These are phyloP conservation scores for Cymbopogon flexuosus DNA, from an alignment of 202 grass and related monocot genomes.

Conservation along the genomic window DNA sequence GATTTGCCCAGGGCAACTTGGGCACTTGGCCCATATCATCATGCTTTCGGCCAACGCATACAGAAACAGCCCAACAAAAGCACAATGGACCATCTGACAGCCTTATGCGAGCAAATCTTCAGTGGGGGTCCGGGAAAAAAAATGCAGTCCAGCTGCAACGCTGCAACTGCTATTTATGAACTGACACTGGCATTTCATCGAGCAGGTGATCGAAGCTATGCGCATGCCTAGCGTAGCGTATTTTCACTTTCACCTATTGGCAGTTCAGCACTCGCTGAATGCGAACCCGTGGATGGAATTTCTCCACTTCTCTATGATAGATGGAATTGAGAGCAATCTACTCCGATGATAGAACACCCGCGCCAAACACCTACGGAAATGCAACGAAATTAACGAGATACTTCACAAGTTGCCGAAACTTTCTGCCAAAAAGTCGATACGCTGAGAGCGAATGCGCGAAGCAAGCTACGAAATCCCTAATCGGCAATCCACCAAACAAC, in stretches of 20 bases:
- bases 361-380: not conserved
- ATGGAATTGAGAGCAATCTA: not conserved
- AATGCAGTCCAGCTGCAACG: constrained; percentile 16
- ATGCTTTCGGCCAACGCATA: constrained; percentile 13
- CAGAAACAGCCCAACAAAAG: constrained; percentile 20
- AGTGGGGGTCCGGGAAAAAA: not conserved
- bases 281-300: not conserved
- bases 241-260: not conserved
- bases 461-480: not conserved
- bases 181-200: constrained; percentile 25
- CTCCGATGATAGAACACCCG: not conserved
- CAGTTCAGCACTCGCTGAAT: not conserved
- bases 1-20: not conserved
- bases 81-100: constrained; percentile 33
- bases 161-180: not conserved
- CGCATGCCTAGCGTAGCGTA: not conserved
- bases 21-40: constrained; percentile 16
- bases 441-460: not conserved
- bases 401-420: not conserved
- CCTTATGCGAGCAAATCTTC: constrained; percentile 13
- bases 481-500: constrained; percentile 30
- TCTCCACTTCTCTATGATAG: not conserved
- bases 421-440: not conserved
- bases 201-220: not conserved
- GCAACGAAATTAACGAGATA: not conserved